Conservation (phyloP, 2,329 filamentous ascomycete species). For the Hypoxylon sp. region DNA sequence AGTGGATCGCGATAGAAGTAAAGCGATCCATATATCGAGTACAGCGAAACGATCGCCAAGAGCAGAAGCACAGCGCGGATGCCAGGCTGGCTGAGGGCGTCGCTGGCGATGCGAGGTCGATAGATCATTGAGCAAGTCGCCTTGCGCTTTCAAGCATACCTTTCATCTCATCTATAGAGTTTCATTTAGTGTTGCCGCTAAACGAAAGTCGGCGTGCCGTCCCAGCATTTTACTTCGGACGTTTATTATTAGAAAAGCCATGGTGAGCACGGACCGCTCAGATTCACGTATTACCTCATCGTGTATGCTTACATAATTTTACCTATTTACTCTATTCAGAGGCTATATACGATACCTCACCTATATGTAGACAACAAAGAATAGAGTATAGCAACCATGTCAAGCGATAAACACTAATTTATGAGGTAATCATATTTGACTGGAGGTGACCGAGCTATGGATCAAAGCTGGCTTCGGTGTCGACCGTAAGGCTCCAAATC, state of each 20-base stretch:
- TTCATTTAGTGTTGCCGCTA: constrained; percentile 10
- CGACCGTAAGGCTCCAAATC: too few species aligned
- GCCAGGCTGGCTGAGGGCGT: constrained; percentile 48
- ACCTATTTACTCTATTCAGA: too few species aligned
- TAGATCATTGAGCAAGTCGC: constrained; percentile 39
- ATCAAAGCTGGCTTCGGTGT: too few species aligned
- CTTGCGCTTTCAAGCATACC: constrained; percentile 26
- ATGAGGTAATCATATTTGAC: too few species aligned
- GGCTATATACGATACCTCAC: too few species aligned
- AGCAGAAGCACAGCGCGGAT: constrained; percentile 50
- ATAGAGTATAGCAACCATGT: too few species aligned
- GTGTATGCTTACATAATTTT: too few species aligned
- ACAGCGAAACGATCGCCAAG: constrained; percentile 46
- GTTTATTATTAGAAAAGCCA: constrained; percentile 1
- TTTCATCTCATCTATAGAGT: constrained; percentile 20
- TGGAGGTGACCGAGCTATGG: too few species aligned
- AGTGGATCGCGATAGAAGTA: constrained; percentile 55
- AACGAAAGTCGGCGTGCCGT: not conserved
- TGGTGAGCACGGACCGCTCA: not conserved
- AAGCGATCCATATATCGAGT: constrained; percentile 51
- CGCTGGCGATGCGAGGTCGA: constrained; percentile 24
- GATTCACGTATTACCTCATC: too few species aligned
- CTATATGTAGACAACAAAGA: too few species aligned
- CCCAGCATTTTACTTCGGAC: too few species aligned
- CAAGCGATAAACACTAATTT: too few species aligned